Evolutionary conservation across 331 rosid genomes (phyloP), one percentile per base, ranked within the genome.

Genomic region (Pyracantha coccinea): DNA sequence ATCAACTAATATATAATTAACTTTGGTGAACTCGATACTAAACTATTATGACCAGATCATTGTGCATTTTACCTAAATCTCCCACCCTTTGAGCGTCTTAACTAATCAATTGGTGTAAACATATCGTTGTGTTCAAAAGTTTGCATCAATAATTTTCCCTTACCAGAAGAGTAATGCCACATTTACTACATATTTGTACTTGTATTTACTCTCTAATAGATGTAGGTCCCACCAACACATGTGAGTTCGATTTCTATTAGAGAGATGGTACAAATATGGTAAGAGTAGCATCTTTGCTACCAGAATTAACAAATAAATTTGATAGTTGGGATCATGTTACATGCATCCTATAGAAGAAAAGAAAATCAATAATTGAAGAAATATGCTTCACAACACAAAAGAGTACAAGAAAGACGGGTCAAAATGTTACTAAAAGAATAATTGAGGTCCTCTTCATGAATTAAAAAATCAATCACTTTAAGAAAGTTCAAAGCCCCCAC

Each of bases 401-500:
- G 60, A 44, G 9, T 44, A 17, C 24, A 59, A 61, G 20, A 44
- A 24, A 27, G 60, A 44, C 7, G 45, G 59, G 69, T 24, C 11
- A 41, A 45, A 32, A 58, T 72, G 66, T 68, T 28, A 61, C 44
- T 58, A 59, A 68, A 66, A 4, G 8, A 14, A 25, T 24, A 33
- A 5, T 35, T 23, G 6, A 17, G 54, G 82, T 57, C 84, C 75
- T 24, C 73, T 73, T 73, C 81, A 78, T 68, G 70, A 66, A 77
- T 21, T 38, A 60, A 77, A 75, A 77, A 81, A 81, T 66, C 24
- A 75, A 52, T 78, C 44, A 75, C 73, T 69, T 44, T 57, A 27
- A 83, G 66, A 76, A 65, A 60, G 78, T 67, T 75, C 3, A 31
- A 72, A 11, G 27, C 74, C 72, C 80, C 75, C 75, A 78, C 83